These are phyloP conservation scores for Echium plantagineum DNA, from an alignment of 257 asterid genomes.

Conservation along the genomic window DNA sequence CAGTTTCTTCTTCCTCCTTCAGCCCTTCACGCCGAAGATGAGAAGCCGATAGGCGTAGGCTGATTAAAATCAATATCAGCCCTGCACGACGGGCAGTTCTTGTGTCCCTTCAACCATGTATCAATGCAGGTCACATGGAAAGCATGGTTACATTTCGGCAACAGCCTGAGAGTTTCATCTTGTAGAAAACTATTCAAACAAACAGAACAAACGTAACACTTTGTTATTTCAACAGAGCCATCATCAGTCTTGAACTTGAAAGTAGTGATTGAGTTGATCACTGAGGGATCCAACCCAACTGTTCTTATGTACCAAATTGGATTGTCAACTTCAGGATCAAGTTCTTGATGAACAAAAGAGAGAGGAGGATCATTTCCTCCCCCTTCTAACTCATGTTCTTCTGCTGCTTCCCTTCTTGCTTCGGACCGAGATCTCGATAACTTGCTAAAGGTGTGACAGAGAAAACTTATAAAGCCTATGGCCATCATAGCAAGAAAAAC, in stretches of 20 bases:
- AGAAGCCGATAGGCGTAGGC: neutral
- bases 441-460: constrained; percentile 33
- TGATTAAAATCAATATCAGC: constrained; percentile 33
- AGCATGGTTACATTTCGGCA: constrained; percentile 80
- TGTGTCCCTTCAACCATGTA: constrained; percentile 76
- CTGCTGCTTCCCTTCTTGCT: constrained; percentile 3
- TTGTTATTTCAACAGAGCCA: constrained; percentile 54
- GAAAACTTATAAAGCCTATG: constrained; percentile 26
- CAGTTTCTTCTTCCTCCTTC: no score
- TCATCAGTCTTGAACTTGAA: constrained; percentile 46
- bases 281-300: constrained; percentile 52
- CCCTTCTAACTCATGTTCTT: constrained; percentile 3
- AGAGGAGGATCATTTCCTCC: constrained; percentile 19
- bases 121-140: constrained; percentile 74
- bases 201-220: constrained; percentile 78
- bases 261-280: constrained; percentile 45
- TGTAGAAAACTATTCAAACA: constrained; percentile 68
- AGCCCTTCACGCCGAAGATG: neutral
- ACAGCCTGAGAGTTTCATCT: constrained; percentile 45
- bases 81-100: constrained; percentile 78
- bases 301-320: constrained; percentile 78
- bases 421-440: constrained; percentile 10
- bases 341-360: constrained; percentile 31
- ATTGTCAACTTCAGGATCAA: constrained; percentile 50
- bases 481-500: constrained; percentile 30